These are phyloP conservation scores for Globisporangium yorkense DNA, from an alignment of 352 stramenopile species.

Conservation along the genomic window DNA sequence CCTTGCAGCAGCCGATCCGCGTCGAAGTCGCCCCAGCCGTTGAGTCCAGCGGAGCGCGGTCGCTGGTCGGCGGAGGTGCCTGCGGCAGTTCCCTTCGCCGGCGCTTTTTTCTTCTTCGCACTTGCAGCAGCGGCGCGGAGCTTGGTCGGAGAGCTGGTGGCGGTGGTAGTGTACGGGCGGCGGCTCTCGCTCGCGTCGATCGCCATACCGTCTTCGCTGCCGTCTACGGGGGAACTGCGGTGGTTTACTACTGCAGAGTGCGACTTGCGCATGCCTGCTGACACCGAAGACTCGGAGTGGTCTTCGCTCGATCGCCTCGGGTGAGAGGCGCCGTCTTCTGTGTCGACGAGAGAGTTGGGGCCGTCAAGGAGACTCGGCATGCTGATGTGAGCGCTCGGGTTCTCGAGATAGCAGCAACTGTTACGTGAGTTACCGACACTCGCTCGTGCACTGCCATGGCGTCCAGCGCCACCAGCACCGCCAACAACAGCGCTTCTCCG, in stretches of 20 bases:
- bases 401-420: neutral
- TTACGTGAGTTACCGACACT: neutral
- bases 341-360: too few relatives aligned
- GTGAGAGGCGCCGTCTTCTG: neutral
- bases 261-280: constrained; percentile 3
- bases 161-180: constrained; percentile 6
- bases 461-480: neutral
- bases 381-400: too few relatives aligned
- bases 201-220: neutral
- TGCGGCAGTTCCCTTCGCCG: neutral
- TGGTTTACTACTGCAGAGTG: constrained; percentile 1
- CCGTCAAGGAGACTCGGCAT: too few relatives aligned
- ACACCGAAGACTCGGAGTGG: neutral
- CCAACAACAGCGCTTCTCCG: constrained; percentile 4
- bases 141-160: constrained; percentile 6
- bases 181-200: neutral
- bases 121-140: neutral
- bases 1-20: constrained; percentile 35
- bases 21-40: constrained; percentile 59
- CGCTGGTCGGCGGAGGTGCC: neutral
- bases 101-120: constrained; percentile 4
- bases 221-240: neutral
- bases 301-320: neutral
- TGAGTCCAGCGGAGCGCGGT: constrained; percentile 10
- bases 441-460: neutral